These are phyloP conservation scores for Zymoseptoria crescenta DNA, from an alignment of 2,329 filamentous ascomycete genomes.

Conservation along the genomic window DNA sequence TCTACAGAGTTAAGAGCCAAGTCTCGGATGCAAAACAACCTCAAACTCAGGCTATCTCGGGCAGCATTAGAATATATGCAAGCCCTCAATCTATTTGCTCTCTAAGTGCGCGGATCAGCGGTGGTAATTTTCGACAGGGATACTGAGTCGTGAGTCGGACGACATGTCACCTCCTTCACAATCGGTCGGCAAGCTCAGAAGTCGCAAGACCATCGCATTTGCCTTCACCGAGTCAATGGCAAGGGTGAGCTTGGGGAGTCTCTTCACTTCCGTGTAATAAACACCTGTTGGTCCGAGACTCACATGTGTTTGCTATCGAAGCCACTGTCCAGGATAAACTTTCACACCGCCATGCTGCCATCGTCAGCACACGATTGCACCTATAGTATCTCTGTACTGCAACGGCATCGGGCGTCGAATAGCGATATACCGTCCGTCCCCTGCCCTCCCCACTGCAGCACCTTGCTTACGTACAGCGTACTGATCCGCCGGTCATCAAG, in stretches of 20 bases:
- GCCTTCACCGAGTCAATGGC: no score
- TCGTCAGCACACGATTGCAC: neutral
- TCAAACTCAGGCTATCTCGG: neutral
- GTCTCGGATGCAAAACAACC: neutral
- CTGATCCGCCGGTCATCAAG: neutral
- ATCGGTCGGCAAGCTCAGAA: no score
- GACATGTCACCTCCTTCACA: neutral
- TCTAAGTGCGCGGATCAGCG: neutral
- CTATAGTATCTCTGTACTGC: neutral
- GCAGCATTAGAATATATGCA: neutral
- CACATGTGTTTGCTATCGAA: no score
- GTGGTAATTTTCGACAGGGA: neutral
- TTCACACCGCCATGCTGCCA: neutral
- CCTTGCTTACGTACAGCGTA: neutral
- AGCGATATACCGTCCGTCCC: neutral
- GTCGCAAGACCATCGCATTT: no score
- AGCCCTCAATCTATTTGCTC: neutral
- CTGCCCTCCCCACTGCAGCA: neutral
- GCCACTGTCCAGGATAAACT: no score
- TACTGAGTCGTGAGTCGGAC: neutral
- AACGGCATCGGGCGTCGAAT: neutral
- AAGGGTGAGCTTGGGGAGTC: no score
- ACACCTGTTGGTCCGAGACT: no score
- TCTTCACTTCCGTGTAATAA: no score
- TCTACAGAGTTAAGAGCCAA: neutral